Base-by-base conservation (phyloP, 768 basidiomycete species). In the Lactifluus echinatus region DNA sequence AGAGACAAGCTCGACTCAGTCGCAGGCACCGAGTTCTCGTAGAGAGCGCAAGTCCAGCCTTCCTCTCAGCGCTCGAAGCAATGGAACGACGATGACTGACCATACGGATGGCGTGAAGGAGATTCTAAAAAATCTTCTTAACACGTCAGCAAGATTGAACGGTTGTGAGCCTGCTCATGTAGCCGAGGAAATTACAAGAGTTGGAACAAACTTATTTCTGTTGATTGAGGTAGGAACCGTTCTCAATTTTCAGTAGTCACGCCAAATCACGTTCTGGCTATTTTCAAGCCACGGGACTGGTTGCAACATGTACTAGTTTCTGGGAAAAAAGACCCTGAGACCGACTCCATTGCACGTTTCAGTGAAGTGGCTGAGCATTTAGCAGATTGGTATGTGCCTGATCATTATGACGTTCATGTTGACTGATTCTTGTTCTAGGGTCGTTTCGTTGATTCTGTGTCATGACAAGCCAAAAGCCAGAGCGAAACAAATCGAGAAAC, bases 381-480 rank as follows among this genome's bases (percentile, higher is more conserved):
- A 33, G 89, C 85, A 8, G 81, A 85, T 65, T 94, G 91, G 93
- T 89, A 17, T 29, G 23, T 40, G 15, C 43, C 51, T 49, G n/a
- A 36, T 39, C 50, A 29, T 60, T 63, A 55, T 64, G 40, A 31
- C 40, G 23, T 48, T 61, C 46, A 15, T 15, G n/a, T 39, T 54
- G 37, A 42, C 53, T 51, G 55, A 46, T 53, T 34, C n/a, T 44
- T 48, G 21, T 17, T 39, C 15, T 60, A 95, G 94, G 93, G 89
- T 93, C 50, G 83, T 87, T 8, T 93, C 93, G 15, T 73, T 98
- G 56, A 93, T 99, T 52, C 73, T 98, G 14, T 89, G 89, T 56
- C 91, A 94, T 56, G 85, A 91, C 64, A 86, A 84, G 64, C 76
- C 84, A 28, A 84, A 81, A 68, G 69, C 76, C 43, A 84, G 95